These are phyloP conservation scores for Nelumbo lutea DNA, from an alignment of 164 flowering plant genomes.

Conservation along the genomic window DNA sequence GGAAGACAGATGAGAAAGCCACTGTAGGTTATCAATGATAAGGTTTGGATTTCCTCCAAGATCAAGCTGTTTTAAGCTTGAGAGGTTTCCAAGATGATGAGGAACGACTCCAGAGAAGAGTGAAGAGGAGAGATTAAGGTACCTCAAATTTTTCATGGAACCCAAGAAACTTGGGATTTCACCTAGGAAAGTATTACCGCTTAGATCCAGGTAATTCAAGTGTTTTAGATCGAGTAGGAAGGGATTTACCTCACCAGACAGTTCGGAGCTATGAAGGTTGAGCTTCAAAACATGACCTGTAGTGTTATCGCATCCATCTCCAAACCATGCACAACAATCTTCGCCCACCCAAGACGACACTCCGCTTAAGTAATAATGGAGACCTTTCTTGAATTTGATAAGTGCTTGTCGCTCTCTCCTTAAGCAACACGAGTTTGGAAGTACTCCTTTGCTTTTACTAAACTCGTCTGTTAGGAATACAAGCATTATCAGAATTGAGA, in stretches of 20 bases:
- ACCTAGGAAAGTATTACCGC: slow-evolving; percentile 3
- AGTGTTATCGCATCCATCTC: slow-evolving; percentile 5
- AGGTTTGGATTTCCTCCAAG: background rate
- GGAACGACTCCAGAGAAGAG: background rate
- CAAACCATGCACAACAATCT: slow-evolving; percentile 17
- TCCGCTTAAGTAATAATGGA: background rate
- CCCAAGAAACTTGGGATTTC: slow-evolving; percentile 9
- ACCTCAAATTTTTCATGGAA: slow-evolving; percentile 5
- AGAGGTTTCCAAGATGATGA: slow-evolving; percentile 7
- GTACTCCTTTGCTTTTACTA: too few relatives aligned
- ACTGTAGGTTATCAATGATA: background rate
- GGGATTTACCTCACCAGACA: slow-evolving; percentile 4
- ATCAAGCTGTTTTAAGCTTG: background rate
- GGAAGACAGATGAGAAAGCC: background rate
- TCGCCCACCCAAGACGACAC: slow-evolving; percentile 12
- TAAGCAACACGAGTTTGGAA: background rate
- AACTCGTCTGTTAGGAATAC: too few relatives aligned
- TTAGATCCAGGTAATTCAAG: slow-evolving; percentile 10
- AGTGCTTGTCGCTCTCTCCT: slow-evolving; percentile 3
- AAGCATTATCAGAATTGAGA: too few relatives aligned
- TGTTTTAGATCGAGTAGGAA: slow-evolving; percentile 2
- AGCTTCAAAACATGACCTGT: slow-evolving; percentile 6
- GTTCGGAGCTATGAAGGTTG: slow-evolving; percentile 6
- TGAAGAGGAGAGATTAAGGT: slow-evolving; percentile 2
- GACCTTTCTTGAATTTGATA: background rate